Conservation (phyloP, 345 rosid genomes). For the Combretum micranthum region DNA sequence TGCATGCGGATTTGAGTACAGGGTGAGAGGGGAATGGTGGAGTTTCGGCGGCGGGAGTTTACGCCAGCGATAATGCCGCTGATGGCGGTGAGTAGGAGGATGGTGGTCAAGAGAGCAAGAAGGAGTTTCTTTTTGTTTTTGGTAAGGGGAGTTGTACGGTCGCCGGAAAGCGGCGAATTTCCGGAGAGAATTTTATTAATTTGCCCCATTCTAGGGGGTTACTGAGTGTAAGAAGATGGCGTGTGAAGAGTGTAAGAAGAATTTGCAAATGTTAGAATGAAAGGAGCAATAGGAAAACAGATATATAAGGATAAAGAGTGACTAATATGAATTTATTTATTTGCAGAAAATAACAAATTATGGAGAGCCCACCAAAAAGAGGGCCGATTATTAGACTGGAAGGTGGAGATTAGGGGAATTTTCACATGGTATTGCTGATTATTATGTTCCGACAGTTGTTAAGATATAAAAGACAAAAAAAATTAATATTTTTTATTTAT, state of each 20-base stretch:
- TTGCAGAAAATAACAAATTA: too few species aligned
- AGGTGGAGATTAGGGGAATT: too few species aligned
- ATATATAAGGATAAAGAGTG: too few species aligned
- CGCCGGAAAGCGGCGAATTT: constrained; percentile 15
- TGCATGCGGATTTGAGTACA: constrained; percentile 54
- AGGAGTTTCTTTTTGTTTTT: constrained; percentile 27
- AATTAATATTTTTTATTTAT: too few species aligned
- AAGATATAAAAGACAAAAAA: too few species aligned
- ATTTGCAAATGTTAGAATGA: too few species aligned
- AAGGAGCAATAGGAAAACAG: too few species aligned
- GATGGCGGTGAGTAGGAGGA: constrained; percentile 32
- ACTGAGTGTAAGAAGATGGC: neutral
- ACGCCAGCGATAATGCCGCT: constrained; percentile 37
- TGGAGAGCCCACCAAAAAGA: too few species aligned
- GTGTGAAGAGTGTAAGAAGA: neutral
- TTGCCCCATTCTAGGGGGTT: constrained; percentile 9
- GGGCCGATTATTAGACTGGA: too few species aligned
- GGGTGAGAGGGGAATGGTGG: constrained; percentile 23
- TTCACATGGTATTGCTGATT: too few species aligned
- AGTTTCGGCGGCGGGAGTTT: neutral
- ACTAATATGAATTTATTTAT: too few species aligned
- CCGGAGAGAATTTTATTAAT: constrained; percentile 17
- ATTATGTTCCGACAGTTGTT: too few species aligned
- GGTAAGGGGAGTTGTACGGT: neutral
- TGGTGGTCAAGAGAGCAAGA: constrained; percentile 21